Evolutionary conservation across 139 green algal species (phyloP), one percentile per base, ranked within the genome.

Genomic region (Volvox reticuliferus): DNA sequence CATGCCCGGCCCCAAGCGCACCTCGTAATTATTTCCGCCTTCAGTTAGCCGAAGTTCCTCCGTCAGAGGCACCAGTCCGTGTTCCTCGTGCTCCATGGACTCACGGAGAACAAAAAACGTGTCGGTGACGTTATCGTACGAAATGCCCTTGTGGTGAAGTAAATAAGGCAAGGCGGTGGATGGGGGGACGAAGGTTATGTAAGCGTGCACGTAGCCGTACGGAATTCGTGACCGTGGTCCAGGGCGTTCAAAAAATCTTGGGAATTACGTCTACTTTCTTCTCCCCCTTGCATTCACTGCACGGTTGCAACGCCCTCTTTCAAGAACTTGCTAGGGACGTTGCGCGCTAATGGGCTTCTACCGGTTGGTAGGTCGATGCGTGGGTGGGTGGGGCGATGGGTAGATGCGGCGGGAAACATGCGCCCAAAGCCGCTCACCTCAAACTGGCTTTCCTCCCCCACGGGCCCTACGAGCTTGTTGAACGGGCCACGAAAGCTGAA

Each of bases 31-130:
- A 33, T 24, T 36, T 19, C 75, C 75, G 20, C 44, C 30, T 30
- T 62, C 73, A 2, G 73, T 90, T 32, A 90, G 55, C 32, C 79
- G 32, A 18, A 90, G 55, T 79, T 88, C 79, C 81, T 93, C 87
- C 28, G 68, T 89, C 35, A 83, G 20, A 0, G 90, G 82, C 82
- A 92, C 78, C 65, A 94, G 82, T 6, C 87, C 89, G 55, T 92
- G 82, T 37, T 84, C 63, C 1, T 91, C 92, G 33, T 91, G 79
- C 73, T 82, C 85, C 26, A 92, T 80, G 0, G 88, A 91, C 87
- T 94, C 89, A 9, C 89, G 86, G 28, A 93, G 68, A 1, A 91
- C 92, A 9, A 94, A 19, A 67, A 94, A 94, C 1, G 81, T 93
- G 89, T 93, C 89, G 24, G 80, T 89, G 26, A 30, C 65, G 19